These are phyloP conservation scores for Rasamsonia emersonii DNA, from an alignment of 2,329 filamentous ascomycete genomes.

Conservation along the genomic window DNA sequence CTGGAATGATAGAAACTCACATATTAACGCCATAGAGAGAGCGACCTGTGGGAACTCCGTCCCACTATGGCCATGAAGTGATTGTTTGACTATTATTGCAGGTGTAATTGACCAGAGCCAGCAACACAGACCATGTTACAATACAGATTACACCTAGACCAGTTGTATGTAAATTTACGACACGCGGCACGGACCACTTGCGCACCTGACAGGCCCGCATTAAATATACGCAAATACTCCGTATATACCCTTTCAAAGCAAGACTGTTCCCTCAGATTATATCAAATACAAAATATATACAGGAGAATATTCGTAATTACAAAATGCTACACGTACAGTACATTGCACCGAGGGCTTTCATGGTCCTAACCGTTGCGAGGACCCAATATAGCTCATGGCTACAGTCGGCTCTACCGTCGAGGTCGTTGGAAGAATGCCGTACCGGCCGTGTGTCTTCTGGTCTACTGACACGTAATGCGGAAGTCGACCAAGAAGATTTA, in stretches of 20 bases:
- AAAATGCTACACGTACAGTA: too few relatives aligned
- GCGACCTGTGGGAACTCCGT: slow-evolving; percentile 18
- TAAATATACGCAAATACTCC: too few relatives aligned
- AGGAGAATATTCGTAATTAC: too few relatives aligned
- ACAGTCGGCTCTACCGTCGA: slow-evolving; percentile 25
- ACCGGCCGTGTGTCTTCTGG: slow-evolving; percentile 90
- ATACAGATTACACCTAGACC: too few relatives aligned
- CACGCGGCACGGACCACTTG: too few relatives aligned
- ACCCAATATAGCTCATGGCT: slow-evolving; percentile 53
- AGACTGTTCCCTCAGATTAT: too few relatives aligned
- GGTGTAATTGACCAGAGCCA: neutral
- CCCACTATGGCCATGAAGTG: slow-evolving; percentile 5
- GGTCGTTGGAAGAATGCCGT: slow-evolving; percentile 69
- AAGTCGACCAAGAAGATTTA: slow-evolving; percentile 73
- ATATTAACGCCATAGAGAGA: slow-evolving; percentile 32
- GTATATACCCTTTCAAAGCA: too few relatives aligned
- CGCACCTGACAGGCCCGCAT: too few relatives aligned
- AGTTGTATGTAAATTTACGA: too few relatives aligned
- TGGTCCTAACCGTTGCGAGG: slow-evolving; percentile 59
- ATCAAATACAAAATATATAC: too few relatives aligned
- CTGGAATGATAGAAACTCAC: slow-evolving; percentile 18
- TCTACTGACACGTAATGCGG: slow-evolving; percentile 93
- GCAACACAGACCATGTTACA: too few relatives aligned
- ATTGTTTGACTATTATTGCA: slow-evolving; percentile 6
- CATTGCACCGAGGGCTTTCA: too few relatives aligned